Percentiles rank a stretch among this genome's conserved stretches.
These are phyloP conservation scores for Neopestalotiopsis sp. DNA, from an alignment of 2,329 filamentous ascomycete species.

Conservation along the genomic window DNA sequence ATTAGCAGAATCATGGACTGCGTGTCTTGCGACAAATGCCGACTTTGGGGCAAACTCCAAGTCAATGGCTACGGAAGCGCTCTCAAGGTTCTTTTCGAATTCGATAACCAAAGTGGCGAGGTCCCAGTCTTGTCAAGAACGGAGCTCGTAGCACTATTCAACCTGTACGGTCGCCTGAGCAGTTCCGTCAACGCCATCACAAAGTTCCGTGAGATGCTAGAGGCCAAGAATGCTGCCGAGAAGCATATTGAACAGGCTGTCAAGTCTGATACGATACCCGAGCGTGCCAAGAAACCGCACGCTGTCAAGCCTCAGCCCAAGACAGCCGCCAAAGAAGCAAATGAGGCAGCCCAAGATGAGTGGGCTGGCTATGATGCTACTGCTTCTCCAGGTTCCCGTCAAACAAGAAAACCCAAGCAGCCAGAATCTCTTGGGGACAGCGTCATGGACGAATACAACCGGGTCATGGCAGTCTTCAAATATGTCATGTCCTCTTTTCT, in stretches of 20 bases:
- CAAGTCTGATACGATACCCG: constrained; percentile 31
- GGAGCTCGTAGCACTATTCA: constrained; percentile 92
- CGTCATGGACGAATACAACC: constrained; percentile 20
- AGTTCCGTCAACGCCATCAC: constrained; percentile 78
- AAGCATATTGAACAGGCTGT: constrained; percentile 28
- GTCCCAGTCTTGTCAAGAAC: constrained; percentile 80
- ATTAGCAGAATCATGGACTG: constrained; percentile 98
- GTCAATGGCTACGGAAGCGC: constrained; percentile 94
- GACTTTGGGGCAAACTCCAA: constrained; percentile 97
- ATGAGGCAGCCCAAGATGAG: constrained; percentile 38
- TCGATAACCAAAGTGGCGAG: constrained; percentile 70
- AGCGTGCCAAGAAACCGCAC: constrained; percentile 51
- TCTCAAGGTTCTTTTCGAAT: constrained; percentile 94
- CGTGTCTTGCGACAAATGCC: constrained; percentile 97
- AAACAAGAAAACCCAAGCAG: background rate
- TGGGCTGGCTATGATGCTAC: constrained; percentile 36
- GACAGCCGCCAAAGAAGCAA: background rate
- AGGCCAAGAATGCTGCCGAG: constrained; percentile 29
- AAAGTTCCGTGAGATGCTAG: constrained; percentile 68
- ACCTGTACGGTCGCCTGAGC: constrained; percentile 88
- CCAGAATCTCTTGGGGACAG: background rate
- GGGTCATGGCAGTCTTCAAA: constrained; percentile 67
- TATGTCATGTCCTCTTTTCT: constrained; percentile 76
- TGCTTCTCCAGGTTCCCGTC: background rate
- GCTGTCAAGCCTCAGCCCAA: constrained; percentile 36